Percentiles rank a stretch among this genome's conserved stretches.
These are phyloP conservation scores for Trichoderma semiorbis DNA, from an alignment of 2,329 filamentous ascomycete genomes.

Conservation along the genomic window DNA sequence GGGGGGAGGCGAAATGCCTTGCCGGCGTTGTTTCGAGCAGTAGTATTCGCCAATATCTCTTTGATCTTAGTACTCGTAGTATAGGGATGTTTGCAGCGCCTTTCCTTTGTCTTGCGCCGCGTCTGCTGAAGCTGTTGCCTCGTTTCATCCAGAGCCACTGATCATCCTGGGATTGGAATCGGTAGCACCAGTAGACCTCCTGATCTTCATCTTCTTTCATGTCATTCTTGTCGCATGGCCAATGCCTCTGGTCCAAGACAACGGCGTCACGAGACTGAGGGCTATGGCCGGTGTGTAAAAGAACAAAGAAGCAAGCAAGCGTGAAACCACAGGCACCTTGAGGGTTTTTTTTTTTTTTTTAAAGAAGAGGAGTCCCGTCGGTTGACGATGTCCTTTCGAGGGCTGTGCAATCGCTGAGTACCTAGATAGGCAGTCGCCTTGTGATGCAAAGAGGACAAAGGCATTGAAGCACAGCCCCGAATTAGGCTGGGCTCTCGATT, in stretches of 20 bases:
- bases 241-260: not conserved
- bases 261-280: not conserved
- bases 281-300: not conserved
- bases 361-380: no score
- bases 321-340: not conserved
- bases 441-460: no score
- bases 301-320: not conserved
- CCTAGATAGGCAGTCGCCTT: no score
- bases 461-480: no score
- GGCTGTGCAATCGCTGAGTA: no score
- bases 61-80: no score
- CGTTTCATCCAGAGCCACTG: not conserved
- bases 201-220: not conserved
- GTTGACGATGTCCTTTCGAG: no score
- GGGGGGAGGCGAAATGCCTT: not conserved
- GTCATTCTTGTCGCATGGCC: not conserved
- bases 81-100: no score
- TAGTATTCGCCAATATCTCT: no score
- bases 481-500: no score
- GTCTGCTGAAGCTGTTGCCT: not conserved
- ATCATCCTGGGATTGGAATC: not conserved
- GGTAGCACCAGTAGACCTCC: not conserved
- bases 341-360: no score
- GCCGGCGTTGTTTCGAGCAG: no score
- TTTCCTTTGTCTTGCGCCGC: not conserved